A percentile compares a stretch with the other conserved stretches of the same genome.
Conservation (phyloP, 148 eudicot genomes). For the Diospyros lotus region DNA sequence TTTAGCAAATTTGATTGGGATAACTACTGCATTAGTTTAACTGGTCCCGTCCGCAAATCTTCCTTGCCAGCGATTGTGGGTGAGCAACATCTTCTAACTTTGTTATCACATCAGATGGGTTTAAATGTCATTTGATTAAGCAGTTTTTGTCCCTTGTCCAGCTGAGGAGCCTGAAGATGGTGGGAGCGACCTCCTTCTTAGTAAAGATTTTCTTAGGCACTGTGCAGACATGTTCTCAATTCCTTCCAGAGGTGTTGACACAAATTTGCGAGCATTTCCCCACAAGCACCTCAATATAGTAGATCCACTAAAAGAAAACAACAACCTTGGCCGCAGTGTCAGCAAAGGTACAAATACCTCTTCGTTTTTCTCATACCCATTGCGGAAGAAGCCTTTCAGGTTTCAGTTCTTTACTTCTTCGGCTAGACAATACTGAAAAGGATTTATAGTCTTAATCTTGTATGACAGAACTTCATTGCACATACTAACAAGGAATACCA, state of each 20-base stretch:
- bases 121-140: background rate
- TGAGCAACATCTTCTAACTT: slow-evolving; percentile 31
- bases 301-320: slow-evolving; percentile 80
- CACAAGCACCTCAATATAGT: slow-evolving; percentile 82
- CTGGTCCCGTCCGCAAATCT: slow-evolving; percentile 69
- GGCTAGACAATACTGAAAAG: background rate
- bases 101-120: background rate
- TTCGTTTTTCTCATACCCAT: background rate
- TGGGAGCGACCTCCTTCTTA: slow-evolving; percentile 47
- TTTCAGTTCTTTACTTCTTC: background rate
- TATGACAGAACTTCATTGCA: background rate
- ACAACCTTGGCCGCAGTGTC: slow-evolving; percentile 96
- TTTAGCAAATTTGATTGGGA: slow-evolving; percentile 98
- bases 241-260: slow-evolving; percentile 53
- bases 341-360: slow-evolving; percentile 62
- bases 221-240: slow-evolving; percentile 63
- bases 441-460: background rate
- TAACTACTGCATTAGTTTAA: slow-evolving; percentile 58
- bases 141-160: slow-evolving; percentile 29
- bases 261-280: slow-evolving; percentile 36
- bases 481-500: background rate
- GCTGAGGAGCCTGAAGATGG: slow-evolving; percentile 66
- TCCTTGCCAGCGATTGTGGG: slow-evolving; percentile 69
- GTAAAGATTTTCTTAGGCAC: slow-evolving; percentile 53
- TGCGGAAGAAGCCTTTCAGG: background rate